A percentile compares a stretch with the other conserved stretches of the same genome.
Evolutionary conservation across 2,329 filamentous ascomycete genomes (phyloP).

Genomic region (Penicillium glabrum): DNA sequence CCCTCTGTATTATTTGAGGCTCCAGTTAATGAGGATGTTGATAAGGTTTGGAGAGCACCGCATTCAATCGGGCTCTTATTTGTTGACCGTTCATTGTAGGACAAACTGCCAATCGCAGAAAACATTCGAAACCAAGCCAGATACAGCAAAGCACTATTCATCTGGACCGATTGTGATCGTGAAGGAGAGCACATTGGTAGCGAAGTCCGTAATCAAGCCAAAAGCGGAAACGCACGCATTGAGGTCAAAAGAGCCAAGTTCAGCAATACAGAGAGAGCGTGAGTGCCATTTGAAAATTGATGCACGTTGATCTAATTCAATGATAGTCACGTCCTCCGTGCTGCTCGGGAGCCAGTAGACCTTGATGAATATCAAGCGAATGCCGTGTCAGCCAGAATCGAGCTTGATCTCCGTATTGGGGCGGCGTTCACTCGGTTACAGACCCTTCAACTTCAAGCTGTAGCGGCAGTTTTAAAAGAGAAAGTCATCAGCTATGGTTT

Average conservation of each 20-base stretch:
- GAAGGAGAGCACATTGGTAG: constrained; percentile 96
- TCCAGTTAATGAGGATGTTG: constrained; percentile 67
- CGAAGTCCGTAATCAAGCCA: constrained; percentile 81
- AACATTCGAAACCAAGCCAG: constrained; percentile 82
- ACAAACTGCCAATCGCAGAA: constrained; percentile 75
- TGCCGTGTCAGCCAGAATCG: constrained; percentile 84
- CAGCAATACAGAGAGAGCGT: constrained; percentile 93
- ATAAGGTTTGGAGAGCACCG: constrained; percentile 52
- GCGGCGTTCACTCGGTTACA: constrained; percentile 89
- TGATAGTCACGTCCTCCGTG: constrained; percentile 76
- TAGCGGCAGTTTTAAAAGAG: constrained; percentile 67
- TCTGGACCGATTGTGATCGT: constrained; percentile 98
- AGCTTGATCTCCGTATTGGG: constrained; percentile 88
- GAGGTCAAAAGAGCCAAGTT: constrained; percentile 84
- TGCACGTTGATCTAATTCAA: neutral
- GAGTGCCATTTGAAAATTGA: constrained; percentile 33
- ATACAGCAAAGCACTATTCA: constrained; percentile 73
- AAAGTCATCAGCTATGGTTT: constrained; percentile 78
- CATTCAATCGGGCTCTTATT: no score
- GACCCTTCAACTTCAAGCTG: constrained; percentile 70
- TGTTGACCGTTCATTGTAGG: no score
- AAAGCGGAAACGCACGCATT: constrained; percentile 69
- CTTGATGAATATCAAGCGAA: constrained; percentile 84
- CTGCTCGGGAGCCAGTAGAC: constrained; percentile 72
- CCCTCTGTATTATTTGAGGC: constrained; percentile 80